Evolutionary conservation across 345 rosid species (phyloP).

Genomic region (Camelina neglecta): DNA sequence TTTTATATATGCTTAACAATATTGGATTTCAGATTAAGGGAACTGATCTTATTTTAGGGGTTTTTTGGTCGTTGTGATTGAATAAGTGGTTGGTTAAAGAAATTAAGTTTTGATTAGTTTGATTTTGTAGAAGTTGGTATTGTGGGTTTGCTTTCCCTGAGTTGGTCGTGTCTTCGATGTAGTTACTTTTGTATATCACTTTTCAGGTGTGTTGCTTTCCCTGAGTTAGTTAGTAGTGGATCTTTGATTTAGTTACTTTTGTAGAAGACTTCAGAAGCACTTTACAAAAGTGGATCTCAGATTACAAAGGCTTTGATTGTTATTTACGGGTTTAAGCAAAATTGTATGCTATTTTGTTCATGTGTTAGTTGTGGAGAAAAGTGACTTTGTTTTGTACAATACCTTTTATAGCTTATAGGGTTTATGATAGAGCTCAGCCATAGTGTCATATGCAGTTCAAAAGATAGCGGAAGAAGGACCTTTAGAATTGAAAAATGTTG

Average conservation of each 20-base stretch:
- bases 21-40: neutral
- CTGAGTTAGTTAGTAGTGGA: neutral
- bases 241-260: neutral
- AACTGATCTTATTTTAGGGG: neutral
- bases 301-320: neutral
- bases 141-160: neutral
- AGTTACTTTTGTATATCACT: neutral
- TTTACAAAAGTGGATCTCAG: neutral
- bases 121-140: neutral
- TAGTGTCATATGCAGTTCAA: neutral
- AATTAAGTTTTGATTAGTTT: neutral
- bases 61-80: no score
- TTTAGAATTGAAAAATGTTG: neutral
- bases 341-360: neutral
- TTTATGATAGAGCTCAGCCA: neutral
- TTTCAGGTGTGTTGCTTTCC: neutral
- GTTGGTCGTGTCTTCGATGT: neutral
- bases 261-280: neutral
- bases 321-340: neutral
- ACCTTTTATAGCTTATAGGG: conserved; percentile 1
- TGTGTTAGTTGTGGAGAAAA: neutral
- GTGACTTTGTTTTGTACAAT: neutral
- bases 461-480: neutral
- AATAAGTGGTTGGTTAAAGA: neutral
- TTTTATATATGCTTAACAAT: neutral